Percentiles rank a stretch among this genome's conserved stretches.
Evolutionary conservation across 345 rosid genomes (phyloP).

Genomic region (Syzygium aqueum): DNA sequence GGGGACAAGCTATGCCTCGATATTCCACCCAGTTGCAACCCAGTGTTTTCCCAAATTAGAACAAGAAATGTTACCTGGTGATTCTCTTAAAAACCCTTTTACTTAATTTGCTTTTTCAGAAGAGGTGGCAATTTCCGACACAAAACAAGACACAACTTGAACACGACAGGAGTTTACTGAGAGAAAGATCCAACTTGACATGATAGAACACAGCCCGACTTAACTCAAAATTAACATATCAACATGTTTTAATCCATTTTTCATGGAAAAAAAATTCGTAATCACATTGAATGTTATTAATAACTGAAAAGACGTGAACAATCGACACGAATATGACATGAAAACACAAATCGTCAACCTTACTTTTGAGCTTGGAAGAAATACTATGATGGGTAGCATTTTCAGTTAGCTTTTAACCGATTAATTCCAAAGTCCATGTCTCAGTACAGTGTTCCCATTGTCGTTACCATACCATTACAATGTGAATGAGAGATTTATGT

Average conservation of each 20-base stretch:
- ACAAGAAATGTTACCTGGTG: not conserved
- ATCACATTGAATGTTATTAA: not conserved
- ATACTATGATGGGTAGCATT: not conserved
- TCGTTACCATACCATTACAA: not conserved
- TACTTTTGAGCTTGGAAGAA: not conserved
- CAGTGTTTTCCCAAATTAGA: not conserved
- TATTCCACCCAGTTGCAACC: conserved; percentile 83
- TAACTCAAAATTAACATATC: conserved; percentile 30
- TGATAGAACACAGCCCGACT: conserved; percentile 63
- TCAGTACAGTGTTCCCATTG: not conserved
- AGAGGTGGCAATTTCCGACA: not conserved
- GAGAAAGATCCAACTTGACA: conserved; percentile 8
- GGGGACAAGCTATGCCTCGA: conserved; percentile 61
- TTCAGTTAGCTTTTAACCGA: not conserved
- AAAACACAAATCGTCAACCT: not conserved
- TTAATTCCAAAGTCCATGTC: not conserved
- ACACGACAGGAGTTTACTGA: not conserved
- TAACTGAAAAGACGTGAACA: too few species aligned
- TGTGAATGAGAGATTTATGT: not conserved
- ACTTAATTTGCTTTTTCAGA: not conserved
- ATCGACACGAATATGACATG: not conserved
- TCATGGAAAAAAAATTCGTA: conserved; percentile 32
- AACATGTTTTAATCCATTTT: conserved; percentile 69
- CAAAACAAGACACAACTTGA: not conserved
- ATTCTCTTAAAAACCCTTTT: not conserved